phyloP scores from a whole-genome alignment of 169 alveolate species.

The Amoebophrya sp. region DNA sequence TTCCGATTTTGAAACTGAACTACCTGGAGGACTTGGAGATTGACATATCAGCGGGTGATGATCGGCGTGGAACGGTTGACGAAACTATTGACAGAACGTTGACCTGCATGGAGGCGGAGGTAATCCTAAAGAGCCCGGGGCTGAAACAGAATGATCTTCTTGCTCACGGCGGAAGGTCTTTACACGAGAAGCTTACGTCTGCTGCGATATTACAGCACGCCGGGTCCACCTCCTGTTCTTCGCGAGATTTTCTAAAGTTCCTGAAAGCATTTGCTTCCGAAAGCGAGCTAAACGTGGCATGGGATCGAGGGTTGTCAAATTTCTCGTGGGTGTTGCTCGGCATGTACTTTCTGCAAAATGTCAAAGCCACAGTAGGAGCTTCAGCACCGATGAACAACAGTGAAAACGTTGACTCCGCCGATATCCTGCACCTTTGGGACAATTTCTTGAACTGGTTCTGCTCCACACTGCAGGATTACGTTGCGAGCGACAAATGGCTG shows the following conservation, averaged over 20 bases:
- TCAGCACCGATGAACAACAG: background rate
- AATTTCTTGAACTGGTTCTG: background rate
- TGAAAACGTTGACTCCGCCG: background rate
- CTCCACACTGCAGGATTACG: background rate
- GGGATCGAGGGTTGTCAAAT: background rate
- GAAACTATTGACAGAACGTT: background rate
- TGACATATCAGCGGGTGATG: background rate
- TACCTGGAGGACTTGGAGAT: background rate
- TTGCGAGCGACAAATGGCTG: background rate
- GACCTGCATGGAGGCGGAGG: background rate
- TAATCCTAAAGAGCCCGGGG: too few species aligned
- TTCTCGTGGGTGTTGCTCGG: background rate
- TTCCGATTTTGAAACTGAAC: background rate
- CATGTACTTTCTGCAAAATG: background rate
- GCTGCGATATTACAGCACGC: too few species aligned
- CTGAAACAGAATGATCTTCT: too few species aligned
- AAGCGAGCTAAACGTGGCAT: background rate
- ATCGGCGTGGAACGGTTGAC: background rate
- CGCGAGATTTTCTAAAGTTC: background rate
- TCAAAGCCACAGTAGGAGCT: background rate
- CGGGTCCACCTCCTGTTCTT: background rate
- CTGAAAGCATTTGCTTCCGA: background rate
- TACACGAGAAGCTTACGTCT: too few species aligned
- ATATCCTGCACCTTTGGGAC: background rate
- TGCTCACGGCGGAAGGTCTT: too few species aligned